Evolutionary conservation across 2,329 filamentous ascomycete species (phyloP).

Genomic region (Botrytis sinoallii): DNA sequence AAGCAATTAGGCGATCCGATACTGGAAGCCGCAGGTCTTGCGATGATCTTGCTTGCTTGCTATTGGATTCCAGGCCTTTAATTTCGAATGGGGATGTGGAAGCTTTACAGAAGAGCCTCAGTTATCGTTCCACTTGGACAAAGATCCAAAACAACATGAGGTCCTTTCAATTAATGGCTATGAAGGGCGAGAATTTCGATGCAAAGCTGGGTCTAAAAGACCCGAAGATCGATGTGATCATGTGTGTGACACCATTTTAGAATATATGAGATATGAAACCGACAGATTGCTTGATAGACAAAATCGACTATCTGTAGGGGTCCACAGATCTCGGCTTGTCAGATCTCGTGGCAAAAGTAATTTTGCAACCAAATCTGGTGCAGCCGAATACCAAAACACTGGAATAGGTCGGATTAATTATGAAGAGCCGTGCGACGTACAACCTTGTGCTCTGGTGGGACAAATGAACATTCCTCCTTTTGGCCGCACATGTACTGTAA

Average conservation of each 20-base stretch:
- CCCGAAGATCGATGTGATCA: background rate
- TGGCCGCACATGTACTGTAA: background rate
- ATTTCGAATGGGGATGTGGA: no score
- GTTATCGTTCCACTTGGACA: background rate
- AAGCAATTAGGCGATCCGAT: background rate
- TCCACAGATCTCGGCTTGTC: background rate
- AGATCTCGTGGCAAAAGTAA: slow-evolving; percentile 4
- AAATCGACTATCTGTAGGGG: background rate
- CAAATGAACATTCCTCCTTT: background rate
- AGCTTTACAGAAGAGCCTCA: background rate
- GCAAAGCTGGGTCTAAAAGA: background rate
- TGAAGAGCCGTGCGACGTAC: background rate
- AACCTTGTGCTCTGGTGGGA: background rate
- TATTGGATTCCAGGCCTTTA: background rate
- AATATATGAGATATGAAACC: background rate
- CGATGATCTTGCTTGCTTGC: background rate
- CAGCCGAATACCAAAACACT: slow-evolving; percentile 6
- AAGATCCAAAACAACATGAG: background rate
- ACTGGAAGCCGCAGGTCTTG: background rate
- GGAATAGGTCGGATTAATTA: background rate
- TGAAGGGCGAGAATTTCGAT: background rate
- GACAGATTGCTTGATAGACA: background rate
- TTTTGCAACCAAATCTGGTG: slow-evolving; percentile 5
- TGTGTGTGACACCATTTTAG: background rate
- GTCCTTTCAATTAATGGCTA: background rate